phyloP scores from a whole-genome alignment of 352 stramenopile species.

The Globisporangium yorkense region DNA sequence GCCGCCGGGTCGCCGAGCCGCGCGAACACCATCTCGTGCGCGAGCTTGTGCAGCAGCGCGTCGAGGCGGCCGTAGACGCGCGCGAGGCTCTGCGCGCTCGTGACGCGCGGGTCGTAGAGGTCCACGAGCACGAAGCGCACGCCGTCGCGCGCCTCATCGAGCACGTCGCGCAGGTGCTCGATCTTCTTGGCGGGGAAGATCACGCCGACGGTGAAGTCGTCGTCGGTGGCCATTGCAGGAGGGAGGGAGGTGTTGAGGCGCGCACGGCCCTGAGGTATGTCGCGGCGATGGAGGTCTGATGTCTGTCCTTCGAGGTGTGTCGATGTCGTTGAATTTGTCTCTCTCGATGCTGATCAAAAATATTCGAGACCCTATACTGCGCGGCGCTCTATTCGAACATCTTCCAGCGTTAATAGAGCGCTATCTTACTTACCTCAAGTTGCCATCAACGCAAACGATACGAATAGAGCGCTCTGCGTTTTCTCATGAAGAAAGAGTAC shows the following conservation, averaged over 20 bases:
- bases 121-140: slow-evolving; percentile 77
- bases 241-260: neutral
- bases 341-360: neutral
- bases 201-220: slow-evolving; percentile 53
- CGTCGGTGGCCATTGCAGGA: slow-evolving; percentile 11
- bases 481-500: too few relatives aligned
- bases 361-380: neutral
- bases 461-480: too few relatives aligned
- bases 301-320: too few relatives aligned
- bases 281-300: neutral
- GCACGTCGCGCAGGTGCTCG: slow-evolving; percentile 59
- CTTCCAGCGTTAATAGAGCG: neutral
- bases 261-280: neutral
- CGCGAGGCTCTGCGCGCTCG: slow-evolving; percentile 25
- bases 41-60: slow-evolving; percentile 75
- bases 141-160: slow-evolving; percentile 30
- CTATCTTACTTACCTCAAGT: neutral
- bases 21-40: slow-evolving; percentile 80
- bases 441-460: neutral
- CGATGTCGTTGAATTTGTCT: too few relatives aligned
- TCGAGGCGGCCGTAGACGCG: slow-evolving; percentile 43
- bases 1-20: slow-evolving; percentile 41
- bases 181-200: slow-evolving; percentile 85
- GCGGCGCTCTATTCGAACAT: neutral
- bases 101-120: slow-evolving; percentile 34